Evolutionary conservation across 306 rosid genomes (phyloP).

Genomic region (Canavalia ensiformis): DNA sequence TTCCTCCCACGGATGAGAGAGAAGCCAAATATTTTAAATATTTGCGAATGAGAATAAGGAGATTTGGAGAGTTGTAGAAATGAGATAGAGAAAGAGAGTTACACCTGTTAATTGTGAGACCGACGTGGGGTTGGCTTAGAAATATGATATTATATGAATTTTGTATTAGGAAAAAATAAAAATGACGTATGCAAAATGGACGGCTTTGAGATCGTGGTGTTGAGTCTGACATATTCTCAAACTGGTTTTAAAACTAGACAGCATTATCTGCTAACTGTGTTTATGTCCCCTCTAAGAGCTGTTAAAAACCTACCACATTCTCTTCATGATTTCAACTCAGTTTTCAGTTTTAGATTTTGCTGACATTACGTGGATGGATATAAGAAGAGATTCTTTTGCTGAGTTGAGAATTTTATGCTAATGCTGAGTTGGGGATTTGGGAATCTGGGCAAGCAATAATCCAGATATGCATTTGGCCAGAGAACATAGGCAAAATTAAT

Average conservation of each 20-base stretch:
- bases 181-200: slow-evolving; percentile 32
- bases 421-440: slow-evolving; percentile 41
- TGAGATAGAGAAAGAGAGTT: slow-evolving; percentile 27
- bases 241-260: slow-evolving; percentile 41
- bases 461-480: slow-evolving; percentile 33
- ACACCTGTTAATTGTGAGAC: slow-evolving; percentile 50
- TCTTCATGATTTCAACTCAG: slow-evolving; percentile 38
- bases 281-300: slow-evolving; percentile 46
- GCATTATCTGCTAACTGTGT: slow-evolving; percentile 40
- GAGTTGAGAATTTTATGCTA: background rate
- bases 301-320: slow-evolving; percentile 48
- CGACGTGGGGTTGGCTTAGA: slow-evolving; percentile 47
- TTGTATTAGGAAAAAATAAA: slow-evolving; percentile 26
- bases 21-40: slow-evolving; percentile 30
- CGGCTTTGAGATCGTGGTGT: slow-evolving; percentile 51
- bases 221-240: slow-evolving; percentile 46
- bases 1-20: slow-evolving; percentile 34
- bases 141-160: slow-evolving; percentile 14
- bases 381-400: slow-evolving; percentile 13
- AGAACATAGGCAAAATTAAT: slow-evolving; percentile 3
- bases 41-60: slow-evolving; percentile 25
- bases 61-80: slow-evolving; percentile 32
- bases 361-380: slow-evolving; percentile 37
- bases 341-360: slow-evolving; percentile 47
- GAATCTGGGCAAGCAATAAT: background rate